phyloP scores from a whole-genome alignment of 1,284 basidiomycete genomes.

The Singerocomus rubriflavus region DNA sequence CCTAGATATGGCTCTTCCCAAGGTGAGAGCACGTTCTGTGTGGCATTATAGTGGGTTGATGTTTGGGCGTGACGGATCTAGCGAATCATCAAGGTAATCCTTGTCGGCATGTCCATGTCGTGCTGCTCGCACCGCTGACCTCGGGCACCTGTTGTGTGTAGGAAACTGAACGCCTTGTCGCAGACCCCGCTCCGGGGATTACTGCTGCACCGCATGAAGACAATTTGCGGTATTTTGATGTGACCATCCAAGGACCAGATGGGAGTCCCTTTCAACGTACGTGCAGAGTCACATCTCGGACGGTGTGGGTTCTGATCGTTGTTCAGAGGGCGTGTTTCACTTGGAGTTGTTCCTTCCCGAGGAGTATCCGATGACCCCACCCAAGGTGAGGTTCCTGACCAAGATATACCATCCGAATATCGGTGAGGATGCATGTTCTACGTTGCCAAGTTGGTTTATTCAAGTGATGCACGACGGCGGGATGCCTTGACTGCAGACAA shows the following conservation, averaged over 20 bases:
- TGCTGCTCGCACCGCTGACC: slow-evolving; percentile 22
- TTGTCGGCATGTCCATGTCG: slow-evolving; percentile 12
- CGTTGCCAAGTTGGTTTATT: slow-evolving; percentile 20
- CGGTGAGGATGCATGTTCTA: slow-evolving; percentile 50
- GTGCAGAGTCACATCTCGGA: no score
- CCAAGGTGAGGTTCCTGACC: slow-evolving; percentile 97
- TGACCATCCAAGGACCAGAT: slow-evolving; percentile 91
- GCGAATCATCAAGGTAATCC: slow-evolving; percentile 55
- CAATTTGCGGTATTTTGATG: slow-evolving; percentile 98
- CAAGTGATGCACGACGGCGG: slow-evolving; percentile 13
- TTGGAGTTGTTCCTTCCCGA: slow-evolving; percentile 97
- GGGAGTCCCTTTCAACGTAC: slow-evolving; percentile 96
- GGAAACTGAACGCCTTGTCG: slow-evolving; percentile 96
- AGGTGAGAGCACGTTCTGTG: slow-evolving; percentile 17
- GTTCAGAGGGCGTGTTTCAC: slow-evolving; percentile 91
- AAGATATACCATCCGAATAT: slow-evolving; percentile 99
- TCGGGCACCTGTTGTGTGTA: slow-evolving; percentile 34
- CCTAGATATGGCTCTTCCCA: slow-evolving; percentile 31
- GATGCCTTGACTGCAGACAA: slow-evolving; percentile 63
- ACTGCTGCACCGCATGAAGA: slow-evolving; percentile 93
- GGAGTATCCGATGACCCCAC: slow-evolving; percentile 99
- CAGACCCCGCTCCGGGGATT: slow-evolving; percentile 96
- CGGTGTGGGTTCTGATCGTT: no score
- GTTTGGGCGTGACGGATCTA: slow-evolving; percentile 27
- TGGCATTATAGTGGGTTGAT: slow-evolving; percentile 12